Conservation (phyloP, 345 rosid species). For the rapeseed (Brassica napus) region DNA sequence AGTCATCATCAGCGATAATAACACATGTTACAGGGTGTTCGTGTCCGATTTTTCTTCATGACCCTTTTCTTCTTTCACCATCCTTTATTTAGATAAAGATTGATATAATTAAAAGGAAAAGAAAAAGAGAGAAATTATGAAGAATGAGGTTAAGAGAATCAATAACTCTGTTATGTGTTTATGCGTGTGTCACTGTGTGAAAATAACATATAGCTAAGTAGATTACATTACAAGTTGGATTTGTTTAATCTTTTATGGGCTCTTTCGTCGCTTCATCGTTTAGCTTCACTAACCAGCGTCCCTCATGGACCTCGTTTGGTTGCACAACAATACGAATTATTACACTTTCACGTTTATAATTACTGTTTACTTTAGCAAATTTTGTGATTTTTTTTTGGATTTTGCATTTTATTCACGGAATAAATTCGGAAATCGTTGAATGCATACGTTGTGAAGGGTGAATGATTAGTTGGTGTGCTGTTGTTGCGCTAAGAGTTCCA, state of each 20-base stretch:
- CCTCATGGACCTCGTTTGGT: conserved; percentile 55
- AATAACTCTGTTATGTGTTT: conserved; percentile 36
- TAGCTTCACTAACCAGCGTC: conserved; percentile 10
- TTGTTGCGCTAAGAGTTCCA: conserved; percentile 20
- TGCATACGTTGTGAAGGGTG: conserved; percentile 25
- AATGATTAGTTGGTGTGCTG: background rate
- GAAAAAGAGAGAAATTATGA: conserved; percentile 29
- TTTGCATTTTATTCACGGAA: conserved; percentile 23
- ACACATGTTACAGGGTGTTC: conserved; percentile 39
- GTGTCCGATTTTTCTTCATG: conserved; percentile 21
- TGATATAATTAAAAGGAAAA: conserved; percentile 29
- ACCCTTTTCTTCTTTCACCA: conserved; percentile 19
- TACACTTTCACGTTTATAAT: conserved; percentile 37
- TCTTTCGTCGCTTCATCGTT: conserved; percentile 15
- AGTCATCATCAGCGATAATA: conserved; percentile 45
- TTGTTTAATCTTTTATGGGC: conserved; percentile 37
- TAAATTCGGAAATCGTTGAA: background rate
- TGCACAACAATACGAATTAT: conserved; percentile 23
- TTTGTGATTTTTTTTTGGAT: conserved; percentile 29
- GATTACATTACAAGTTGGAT: conserved; percentile 37
- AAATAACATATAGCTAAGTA: background rate
- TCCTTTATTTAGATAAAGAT: conserved; percentile 41
- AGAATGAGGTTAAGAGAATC: conserved; percentile 4
- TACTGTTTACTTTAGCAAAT: conserved; percentile 30
- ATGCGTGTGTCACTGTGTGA: conserved; percentile 58